Evolutionary conservation across 164 flowering plant species (phyloP), one percentile per base, ranked within the genome.

Genomic region (Litsea cubeba): DNA sequence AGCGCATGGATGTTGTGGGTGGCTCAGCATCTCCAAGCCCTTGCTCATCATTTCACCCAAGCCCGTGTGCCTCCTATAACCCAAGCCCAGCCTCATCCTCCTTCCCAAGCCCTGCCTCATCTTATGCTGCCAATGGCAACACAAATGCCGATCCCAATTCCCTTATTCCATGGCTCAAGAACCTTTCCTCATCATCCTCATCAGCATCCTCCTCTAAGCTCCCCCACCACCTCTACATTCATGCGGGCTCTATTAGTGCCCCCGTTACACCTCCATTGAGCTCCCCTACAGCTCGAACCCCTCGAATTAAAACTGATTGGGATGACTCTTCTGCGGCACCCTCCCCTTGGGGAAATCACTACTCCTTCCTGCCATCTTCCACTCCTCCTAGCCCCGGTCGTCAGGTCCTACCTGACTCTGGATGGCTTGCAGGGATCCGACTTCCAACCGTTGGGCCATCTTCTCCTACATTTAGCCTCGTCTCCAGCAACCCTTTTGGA

Each of bases 111-210:
- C 90, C 90, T 17, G 78, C 81, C 6, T 85, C 90, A 2, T 77
- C 91, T 51, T 82, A 84, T 60, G 79, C 83, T 73, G 75, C 78
- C 35, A 88, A 82, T 75, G 78, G 73, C 6, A 78, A 79, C 57
- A 51, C 74, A 12, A 80, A 66, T 28, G 74, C 84, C 54, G 96
- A 92, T 79, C 64, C 71, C 2, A 91, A 83, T 79, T 90, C 94
- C 50, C 94, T 95, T 71, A 91, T 95, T 60, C 99, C 99, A 49
- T 95, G 99, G 99, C 92, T 95, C 5, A 93, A 91, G 78, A 90
- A 89, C 82, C 90, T 93, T 11, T 92, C 97, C 2, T 92, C 97
- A 10, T 80, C 90, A 26, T 76, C 85, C 7, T 79, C 84, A 49
- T 85, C 91, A 0, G 83, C 90, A 12, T 78, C 89, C 50, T 85